phyloP scores from a whole-genome alignment of 2,329 filamentous ascomycete species.

The Lasiodiplodia sp. region DNA sequence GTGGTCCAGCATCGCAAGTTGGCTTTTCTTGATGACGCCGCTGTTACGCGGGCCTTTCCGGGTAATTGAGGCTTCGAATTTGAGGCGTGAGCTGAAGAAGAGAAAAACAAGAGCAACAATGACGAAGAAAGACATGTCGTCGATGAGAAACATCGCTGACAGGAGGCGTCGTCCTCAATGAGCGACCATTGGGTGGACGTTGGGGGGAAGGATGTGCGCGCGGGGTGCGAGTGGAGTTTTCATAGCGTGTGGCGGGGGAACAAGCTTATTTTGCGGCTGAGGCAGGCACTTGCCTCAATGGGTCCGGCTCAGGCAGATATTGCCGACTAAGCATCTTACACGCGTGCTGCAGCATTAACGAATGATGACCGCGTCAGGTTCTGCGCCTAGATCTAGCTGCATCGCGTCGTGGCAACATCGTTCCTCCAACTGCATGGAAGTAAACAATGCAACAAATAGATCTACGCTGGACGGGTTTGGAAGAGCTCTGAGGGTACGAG shows the following conservation, averaged over 20 bases:
- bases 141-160: neutral
- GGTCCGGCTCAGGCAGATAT: neutral
- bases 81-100: neutral
- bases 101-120: neutral
- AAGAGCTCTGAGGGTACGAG: neutral
- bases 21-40: neutral
- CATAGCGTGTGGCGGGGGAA: neutral
- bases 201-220: neutral
- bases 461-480: neutral
- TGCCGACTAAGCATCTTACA: neutral
- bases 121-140: neutral
- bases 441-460: too few species aligned
- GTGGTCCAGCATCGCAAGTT: neutral
- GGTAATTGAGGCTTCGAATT: neutral
- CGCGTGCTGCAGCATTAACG: neutral
- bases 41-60: neutral
- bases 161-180: neutral
- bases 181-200: neutral
- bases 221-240: neutral
- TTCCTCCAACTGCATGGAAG: too few species aligned
- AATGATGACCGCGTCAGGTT: neutral
- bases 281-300: neutral
- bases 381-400: too few species aligned
- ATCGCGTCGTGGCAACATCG: too few species aligned
- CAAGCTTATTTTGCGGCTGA: slow-evolving; percentile 10